Evolutionary conservation across 1,284 basidiomycete genomes (phyloP), one percentile per base, ranked within the genome.

Genomic region (Salmacisia buchloeana): DNA sequence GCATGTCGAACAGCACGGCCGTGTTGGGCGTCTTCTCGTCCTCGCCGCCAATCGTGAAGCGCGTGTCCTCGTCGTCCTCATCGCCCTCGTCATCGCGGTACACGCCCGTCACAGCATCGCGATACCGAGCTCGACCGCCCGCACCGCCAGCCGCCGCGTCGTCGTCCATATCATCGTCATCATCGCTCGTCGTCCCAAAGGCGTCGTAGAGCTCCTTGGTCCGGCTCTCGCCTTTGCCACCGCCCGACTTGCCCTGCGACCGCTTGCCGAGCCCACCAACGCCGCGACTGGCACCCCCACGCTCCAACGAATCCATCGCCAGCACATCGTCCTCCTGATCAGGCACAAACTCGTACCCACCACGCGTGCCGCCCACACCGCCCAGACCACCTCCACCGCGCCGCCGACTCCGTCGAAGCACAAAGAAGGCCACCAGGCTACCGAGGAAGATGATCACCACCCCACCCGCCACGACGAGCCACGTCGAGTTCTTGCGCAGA

Each of bases 391-490:
- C 69, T 15, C 70, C 70, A 2, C 76, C 74, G 25, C 67, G 80
- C 43, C 82, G 82, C 36, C 81, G 83, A 43, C 79, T 82, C 63
- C 81, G 82, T 1, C 85, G 83, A 84, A 90, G 74, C 38, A 81
- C 68, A 63, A 81, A 81, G 76, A 83, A 82, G 62, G 81, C 80
- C 1, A 75, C 80, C 85, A 85, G 91, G 84, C 83, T 86, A 85
- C 63, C 88, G 68, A 1, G 85, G 79, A 94, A 92, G 58, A 91
- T 71, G 3, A 86, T 82, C 3, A 90, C 89, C 3, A 85, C 83
- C 18, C 86, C 86, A 18, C 87, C 79, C 1, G 90, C 91, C 45
- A 87, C 88, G 64, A 90, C 89, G 75, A 94, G 85, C 92, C 92
- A 96, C 69, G 87, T 88, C 65, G 89, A 87, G 76, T 85, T 88